Evolutionary conservation across 805 yeast genomes (phyloP), one percentile per base, ranked within the genome.

Genomic region (Kluyveromyces aestuarii): DNA sequence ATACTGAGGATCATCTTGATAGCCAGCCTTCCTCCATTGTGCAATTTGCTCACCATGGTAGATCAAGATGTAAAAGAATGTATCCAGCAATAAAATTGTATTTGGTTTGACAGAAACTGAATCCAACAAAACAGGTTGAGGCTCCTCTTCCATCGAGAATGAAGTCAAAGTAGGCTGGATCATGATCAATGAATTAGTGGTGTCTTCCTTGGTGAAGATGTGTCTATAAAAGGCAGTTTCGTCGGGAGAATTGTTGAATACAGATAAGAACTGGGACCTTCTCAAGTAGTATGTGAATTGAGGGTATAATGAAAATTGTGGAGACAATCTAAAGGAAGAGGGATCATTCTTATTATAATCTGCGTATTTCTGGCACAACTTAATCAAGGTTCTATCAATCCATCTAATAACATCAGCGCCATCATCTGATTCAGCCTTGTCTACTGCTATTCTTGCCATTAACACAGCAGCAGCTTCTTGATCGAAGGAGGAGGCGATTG

Each of bases 211-310:
- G 63, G 86, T 77, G 63, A 93, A 79, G 16, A 88, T 83, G 67
- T 93, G 99, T 66, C 97, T 82, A 70, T 91, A 88, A 69, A 90
- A 93, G 37, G 96, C 96, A 41, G 98, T 89, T 72, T 93, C 99
- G 72, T 93, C 99, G 1, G 99, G 99, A 6, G 99, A 93, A 69
- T 90, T 90, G 71, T 93, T 93, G 76, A 93, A 93, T 41, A 91
- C 96, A 67, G 88, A 95, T 66, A 93, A 73, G 67, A 93, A 90
- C 69, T 91, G 98, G 1, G 97, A 88, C 67, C 99, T 83, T 72
- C 99, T 85, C 70, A 93, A 75, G 66, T 93, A 95, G 72, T 85
- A 93, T 69, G 93, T 84, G 62, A 93, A 95, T 69, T 93, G 99
- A 27, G 99, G 99, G 63, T 87, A 85, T 64, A 91, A 73, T 41